Evolutionary conservation across 768 basidiomycete genomes (phyloP).

Genomic region (Boletus vinaceobasis): DNA sequence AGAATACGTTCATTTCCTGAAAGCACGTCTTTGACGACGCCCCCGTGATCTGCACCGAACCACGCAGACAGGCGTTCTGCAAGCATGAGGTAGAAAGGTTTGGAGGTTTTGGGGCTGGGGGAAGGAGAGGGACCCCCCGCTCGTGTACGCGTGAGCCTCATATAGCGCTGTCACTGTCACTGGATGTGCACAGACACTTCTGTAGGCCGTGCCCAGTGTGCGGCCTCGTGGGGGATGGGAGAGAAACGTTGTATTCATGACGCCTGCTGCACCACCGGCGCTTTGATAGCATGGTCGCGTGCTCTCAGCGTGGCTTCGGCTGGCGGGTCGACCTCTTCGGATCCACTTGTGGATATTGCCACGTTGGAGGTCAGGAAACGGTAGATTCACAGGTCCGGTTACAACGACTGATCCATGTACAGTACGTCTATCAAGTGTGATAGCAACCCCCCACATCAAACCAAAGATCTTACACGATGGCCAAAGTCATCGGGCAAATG

Average conservation of each 20-base stretch:
- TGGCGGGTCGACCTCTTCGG: neutral
- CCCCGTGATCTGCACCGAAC: conserved; percentile 8
- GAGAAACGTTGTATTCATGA: conserved; percentile 17
- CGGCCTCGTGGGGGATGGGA: conserved; percentile 10
- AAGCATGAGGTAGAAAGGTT: conserved; percentile 5
- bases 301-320: neutral
- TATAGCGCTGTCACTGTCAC: conserved; percentile 11
- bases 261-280: conserved; percentile 4
- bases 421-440: neutral
- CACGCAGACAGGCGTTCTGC: conserved; percentile 11
- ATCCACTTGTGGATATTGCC: too few species aligned
- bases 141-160: conserved; percentile 4
- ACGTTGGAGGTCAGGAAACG: neutral
- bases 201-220: neutral
- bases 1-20: conserved; percentile 40
- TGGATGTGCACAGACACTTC: conserved; percentile 2
- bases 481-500: neutral
- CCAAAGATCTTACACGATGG: neutral
- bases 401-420: neutral
- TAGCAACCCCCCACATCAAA: neutral
- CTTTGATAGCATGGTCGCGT: neutral
- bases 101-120: neutral
- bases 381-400: neutral
- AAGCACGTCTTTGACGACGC: conserved; percentile 19
- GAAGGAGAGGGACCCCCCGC: neutral